These are phyloP conservation scores for Mangifera indica DNA, from an alignment of 345 rosid genomes.

Conservation along the genomic window DNA sequence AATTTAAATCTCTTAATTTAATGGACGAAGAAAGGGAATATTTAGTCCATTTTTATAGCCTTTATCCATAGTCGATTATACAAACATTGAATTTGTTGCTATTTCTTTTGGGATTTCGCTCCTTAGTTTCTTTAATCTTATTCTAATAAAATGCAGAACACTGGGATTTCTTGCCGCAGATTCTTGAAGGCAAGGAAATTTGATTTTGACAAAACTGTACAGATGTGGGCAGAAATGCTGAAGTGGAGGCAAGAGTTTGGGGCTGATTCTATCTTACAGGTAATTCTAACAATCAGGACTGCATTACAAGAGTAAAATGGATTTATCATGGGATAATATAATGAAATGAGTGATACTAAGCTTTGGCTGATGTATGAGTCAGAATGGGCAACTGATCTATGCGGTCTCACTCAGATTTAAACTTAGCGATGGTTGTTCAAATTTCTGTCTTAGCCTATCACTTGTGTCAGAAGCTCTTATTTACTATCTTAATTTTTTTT, in stretches of 20 bases:
- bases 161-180: constrained; percentile 37
- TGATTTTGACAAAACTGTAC: constrained; percentile 68
- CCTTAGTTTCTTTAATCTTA: not conserved
- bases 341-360: constrained; percentile 17
- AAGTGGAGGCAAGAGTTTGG: constrained; percentile 81
- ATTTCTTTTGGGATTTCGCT: not conserved
- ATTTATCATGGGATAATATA: constrained; percentile 2
- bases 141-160: constrained; percentile 1
- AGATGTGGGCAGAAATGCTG: constrained; percentile 96
- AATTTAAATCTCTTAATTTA: not conserved
- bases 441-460: not conserved
- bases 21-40: not conserved
- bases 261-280: constrained; percentile 78
- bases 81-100: not conserved
- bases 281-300: constrained; percentile 27
- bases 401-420: constrained; percentile 7
- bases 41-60: not conserved
- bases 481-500: not conserved
- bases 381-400: not conserved
- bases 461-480: not conserved
- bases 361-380: constrained; percentile 5
- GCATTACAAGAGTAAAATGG: not conserved
- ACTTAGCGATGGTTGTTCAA: constrained; percentile 12
- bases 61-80: not conserved
- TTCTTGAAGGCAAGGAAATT: constrained; percentile 88